Evolutionary conservation across 345 rosid species (phyloP).

Genomic region (Bretschneidera sinensis): DNA sequence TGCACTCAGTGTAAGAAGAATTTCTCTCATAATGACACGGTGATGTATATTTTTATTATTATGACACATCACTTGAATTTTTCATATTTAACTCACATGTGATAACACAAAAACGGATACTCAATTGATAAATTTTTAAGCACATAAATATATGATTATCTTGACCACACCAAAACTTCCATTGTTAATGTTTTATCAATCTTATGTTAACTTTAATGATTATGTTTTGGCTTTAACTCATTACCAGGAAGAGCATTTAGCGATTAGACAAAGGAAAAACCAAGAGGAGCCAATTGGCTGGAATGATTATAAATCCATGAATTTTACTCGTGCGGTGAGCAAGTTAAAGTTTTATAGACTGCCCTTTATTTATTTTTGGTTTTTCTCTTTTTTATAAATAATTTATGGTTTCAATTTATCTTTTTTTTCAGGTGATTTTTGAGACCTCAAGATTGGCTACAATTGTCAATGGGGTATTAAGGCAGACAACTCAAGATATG

Average conservation of each 20-base stretch:
- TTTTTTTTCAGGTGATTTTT: slow-evolving; percentile 46
- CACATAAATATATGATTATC: too few species aligned
- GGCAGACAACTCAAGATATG: slow-evolving; percentile 64
- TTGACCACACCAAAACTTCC: too few species aligned
- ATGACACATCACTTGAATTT: too few species aligned
- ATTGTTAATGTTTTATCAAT: not conserved
- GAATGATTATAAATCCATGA: slow-evolving; percentile 57
- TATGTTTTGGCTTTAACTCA: not conserved
- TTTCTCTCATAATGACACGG: too few species aligned
- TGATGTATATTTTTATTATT: too few species aligned
- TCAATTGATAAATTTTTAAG: too few species aligned
- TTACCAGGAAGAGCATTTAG: slow-evolving; percentile 52
- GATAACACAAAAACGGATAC: too few species aligned
- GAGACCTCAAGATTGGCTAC: slow-evolving; percentile 87
- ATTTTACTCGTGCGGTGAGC: slow-evolving; percentile 55
- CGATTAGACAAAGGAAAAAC: slow-evolving; percentile 32
- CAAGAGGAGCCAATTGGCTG: slow-evolving; percentile 41
- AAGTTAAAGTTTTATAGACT: not conserved
- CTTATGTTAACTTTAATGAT: not conserved
- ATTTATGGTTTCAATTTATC: too few species aligned
- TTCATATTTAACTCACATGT: too few species aligned
- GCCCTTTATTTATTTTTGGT: too few species aligned
- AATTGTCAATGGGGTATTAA: slow-evolving; percentile 69
- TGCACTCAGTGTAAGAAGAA: too few species aligned
- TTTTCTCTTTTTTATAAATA: too few species aligned